Evolutionary conservation across 2,329 filamentous ascomycete genomes (phyloP), one percentile per base, ranked within the genome.

Genomic region (Aspergillus melleus): DNA sequence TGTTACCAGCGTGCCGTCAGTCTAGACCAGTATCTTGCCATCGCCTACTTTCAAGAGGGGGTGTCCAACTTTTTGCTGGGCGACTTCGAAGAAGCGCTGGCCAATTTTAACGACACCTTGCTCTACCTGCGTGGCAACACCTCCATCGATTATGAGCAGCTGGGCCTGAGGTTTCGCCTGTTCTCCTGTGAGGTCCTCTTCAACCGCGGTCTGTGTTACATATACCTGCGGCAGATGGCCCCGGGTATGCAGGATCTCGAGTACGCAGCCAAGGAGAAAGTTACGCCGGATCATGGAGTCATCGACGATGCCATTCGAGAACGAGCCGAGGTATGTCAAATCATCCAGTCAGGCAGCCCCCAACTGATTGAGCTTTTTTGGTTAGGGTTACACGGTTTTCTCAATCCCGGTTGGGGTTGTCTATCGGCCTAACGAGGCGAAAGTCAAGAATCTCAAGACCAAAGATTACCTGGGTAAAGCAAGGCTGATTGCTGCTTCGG

Each of bases 401-500:
- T 98, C 93, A 0, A 98, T 98, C 55, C 95, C 95, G 0, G 93
- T 98, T 12, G 95, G 95, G 24, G 91, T 97, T 32, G 86, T 99
- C 16, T 99, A 98, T 77, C 85, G 95, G 60, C 95, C 95, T 22
- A 98, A 97, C 73, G 93, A 96, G 71, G 93, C 95, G 64, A 99
- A 99, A 78, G 95, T 99, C 66, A 96, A 96, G 78, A 99, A 99
- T 72, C 82, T 99, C 70, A 96, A 97, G 81, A 91, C 92, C 22
- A 98, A 98, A 75, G 93, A 99, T 73, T 99, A 99, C 70, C 87
- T 99, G 3, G 95, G 95, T 62, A 97, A 97, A 77, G 92, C 95
- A n/a, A 87, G 92, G 61, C 82, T 99, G 36, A 91, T 99, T 9
- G 95, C 95, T 24, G 90, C 93, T 26, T 91, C 91, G 1, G 92